Evolutionary conservation across 2,329 filamentous ascomycete species (phyloP), one percentile per base, ranked within the genome.

Genomic region (Dactylellina leptospora): DNA sequence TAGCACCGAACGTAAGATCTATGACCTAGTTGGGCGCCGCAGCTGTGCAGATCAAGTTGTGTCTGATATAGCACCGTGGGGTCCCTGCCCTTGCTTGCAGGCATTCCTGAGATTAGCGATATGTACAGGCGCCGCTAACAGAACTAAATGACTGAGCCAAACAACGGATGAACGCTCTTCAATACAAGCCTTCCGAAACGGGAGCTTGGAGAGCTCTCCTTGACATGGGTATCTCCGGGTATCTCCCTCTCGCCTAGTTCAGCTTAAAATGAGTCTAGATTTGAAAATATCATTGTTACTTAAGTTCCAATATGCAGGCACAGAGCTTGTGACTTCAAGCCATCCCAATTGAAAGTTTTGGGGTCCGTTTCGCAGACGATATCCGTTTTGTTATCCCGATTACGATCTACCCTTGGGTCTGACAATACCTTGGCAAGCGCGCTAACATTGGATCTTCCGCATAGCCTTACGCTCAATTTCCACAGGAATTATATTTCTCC

Each of bases 41-140:
- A 22, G 42, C 40, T 55, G 20, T 28, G 13, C 13, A 42, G 4
- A 36, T 3, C 25, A 3, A 9, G n/a, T n/a, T 36, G 10, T 2
- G 30, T 36, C 30, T 36, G 10, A 36, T 36, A 9, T 10, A 58
- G 25, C 47, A 20, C 38, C 55, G 62, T 68, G 53, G 51, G 44
- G 54, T 68, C 53, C 62, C 30, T 50, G 42, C 55, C 62, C 62
- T 68, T 38, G 53, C 25, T 53, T 68, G 45, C 62, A 68, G 53
- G 36, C 54, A 53, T 38, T 54, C n/a, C 11, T 40, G 0, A 68
- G 62, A 68, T 68, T 68, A 68, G 62, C 62, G 62, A 68, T 53
- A 28, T 45, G 18, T 40, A 23, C 5, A 23, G n/a, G 33, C 50
- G 28, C 51, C 50, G 42, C 40, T 16, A 4, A 22, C 13, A n/a